A percentile compares a stretch with the other conserved stretches of the same genome.
Evolutionary conservation across 164 flowering plant species (phyloP).

Genomic region (Santalum album): DNA sequence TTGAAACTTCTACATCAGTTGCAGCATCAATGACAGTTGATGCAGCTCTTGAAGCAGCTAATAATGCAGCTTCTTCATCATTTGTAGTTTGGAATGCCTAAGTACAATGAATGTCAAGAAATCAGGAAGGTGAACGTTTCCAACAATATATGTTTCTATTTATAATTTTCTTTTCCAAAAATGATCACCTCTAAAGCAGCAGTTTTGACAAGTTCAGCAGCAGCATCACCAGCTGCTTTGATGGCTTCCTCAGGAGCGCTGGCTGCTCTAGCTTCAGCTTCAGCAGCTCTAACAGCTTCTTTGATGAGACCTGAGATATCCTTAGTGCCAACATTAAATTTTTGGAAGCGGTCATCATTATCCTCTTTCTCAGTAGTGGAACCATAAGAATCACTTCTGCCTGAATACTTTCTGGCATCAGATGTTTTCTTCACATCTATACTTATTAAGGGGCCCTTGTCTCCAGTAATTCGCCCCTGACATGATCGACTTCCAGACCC

Average conservation of each 20-base stretch:
- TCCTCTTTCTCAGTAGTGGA: slow-evolving; percentile 43
- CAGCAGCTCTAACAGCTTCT: slow-evolving; percentile 86
- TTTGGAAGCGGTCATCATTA: slow-evolving; percentile 61
- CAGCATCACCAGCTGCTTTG: slow-evolving; percentile 92
- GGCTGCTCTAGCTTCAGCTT: slow-evolving; percentile 93
- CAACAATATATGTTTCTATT: too few species aligned
- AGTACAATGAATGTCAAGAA: neutral
- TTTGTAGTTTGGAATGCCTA: slow-evolving; percentile 57
- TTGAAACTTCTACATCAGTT: slow-evolving; percentile 58
- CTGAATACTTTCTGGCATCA: slow-evolving; percentile 33
- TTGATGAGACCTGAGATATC: slow-evolving; percentile 71
- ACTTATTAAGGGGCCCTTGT: slow-evolving; percentile 31
- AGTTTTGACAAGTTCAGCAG: slow-evolving; percentile 87
- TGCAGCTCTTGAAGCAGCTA: slow-evolving; percentile 88
- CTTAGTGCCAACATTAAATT: slow-evolving; percentile 62
- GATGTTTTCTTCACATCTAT: slow-evolving; percentile 30
- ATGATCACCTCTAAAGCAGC: slow-evolving; percentile 69
- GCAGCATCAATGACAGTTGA: slow-evolving; percentile 91
- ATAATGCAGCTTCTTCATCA: slow-evolving; percentile 80
- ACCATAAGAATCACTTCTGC: slow-evolving; percentile 31
- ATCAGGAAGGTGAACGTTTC: neutral
- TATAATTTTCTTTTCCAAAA: too few species aligned
- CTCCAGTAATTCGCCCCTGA: slow-evolving; percentile 39
- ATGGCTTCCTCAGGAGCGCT: slow-evolving; percentile 78
- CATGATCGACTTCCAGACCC: slow-evolving; percentile 51